A percentile compares a stretch with the other conserved stretches of the same genome.
Conservation (phyloP, 192 early-diverging fungal genomes). For the Mortierella alpina region DNA sequence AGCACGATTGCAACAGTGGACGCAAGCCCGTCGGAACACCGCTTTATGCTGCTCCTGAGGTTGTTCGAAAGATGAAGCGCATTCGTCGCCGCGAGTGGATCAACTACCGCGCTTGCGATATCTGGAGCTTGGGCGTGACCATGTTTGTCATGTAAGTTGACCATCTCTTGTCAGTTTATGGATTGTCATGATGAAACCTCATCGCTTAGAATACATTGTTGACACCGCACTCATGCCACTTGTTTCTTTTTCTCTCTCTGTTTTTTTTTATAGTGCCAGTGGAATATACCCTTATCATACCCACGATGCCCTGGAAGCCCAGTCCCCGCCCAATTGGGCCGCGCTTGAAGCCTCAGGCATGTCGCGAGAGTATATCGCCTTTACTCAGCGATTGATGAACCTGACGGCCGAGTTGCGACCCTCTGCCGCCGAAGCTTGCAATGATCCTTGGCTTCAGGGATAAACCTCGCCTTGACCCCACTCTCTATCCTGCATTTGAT, state of each 20-base stretch:
- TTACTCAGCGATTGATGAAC: constrained; percentile 49
- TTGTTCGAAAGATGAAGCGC: constrained; percentile 50
- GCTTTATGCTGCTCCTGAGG: constrained; percentile 46
- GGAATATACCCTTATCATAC: constrained; percentile 53
- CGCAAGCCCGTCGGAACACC: constrained; percentile 45
- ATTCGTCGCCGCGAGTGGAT: constrained; percentile 50
- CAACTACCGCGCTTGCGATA: constrained; percentile 53
- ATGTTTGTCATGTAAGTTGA: constrained; percentile 54
- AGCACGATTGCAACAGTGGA: constrained; percentile 47
- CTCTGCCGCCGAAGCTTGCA: constrained; percentile 41
- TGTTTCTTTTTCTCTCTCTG: background rate
- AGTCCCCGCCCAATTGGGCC: constrained; percentile 51
- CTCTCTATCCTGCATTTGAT: background rate
- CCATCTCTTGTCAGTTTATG: background rate
- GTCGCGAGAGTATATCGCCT: constrained; percentile 49
- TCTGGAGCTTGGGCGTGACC: constrained; percentile 54
- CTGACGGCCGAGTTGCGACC: constrained; percentile 46
- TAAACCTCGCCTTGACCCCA: background rate
- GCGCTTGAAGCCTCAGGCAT: constrained; percentile 46
- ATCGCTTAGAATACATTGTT: background rate
- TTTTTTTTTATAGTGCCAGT: constrained; percentile 25
- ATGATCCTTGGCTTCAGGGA: constrained; percentile 41
- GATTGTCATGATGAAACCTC: background rate
- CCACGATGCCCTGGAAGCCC: constrained; percentile 45
- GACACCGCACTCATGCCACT: background rate